A percentile compares a stretch with the other conserved stretches of the same genome.
These are phyloP conservation scores for Lunularia cruciata DNA, from an alignment of 225 moss, liverwort and hornwort genomes.

Conservation along the genomic window DNA sequence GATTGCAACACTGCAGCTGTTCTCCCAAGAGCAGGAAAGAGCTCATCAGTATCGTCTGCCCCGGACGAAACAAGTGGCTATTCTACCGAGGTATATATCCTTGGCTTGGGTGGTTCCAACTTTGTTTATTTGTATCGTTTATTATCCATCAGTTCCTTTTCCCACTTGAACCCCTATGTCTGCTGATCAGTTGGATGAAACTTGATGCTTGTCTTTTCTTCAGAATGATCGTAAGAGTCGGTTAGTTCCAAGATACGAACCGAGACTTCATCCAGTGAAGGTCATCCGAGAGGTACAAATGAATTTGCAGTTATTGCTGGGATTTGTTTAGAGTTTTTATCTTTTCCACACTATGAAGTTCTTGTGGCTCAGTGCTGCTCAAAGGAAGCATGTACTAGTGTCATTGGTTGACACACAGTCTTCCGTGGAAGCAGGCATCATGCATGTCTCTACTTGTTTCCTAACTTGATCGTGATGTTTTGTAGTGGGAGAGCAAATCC, in stretches of 20 bases:
- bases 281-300: slow-evolving; percentile 69
- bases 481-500: slow-evolving; percentile 83
- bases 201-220: background rate
- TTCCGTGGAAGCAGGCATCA: background rate
- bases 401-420: too few species aligned
- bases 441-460: background rate
- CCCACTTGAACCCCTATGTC: background rate
- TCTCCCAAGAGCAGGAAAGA: slow-evolving; percentile 10
- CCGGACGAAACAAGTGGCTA: slow-evolving; percentile 21
- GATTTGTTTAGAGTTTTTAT: too few species aligned
- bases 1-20: slow-evolving; percentile 19
- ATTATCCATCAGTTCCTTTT: too few species aligned
- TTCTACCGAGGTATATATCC: slow-evolving; percentile 19
- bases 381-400: too few species aligned
- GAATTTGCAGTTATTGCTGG: too few species aligned
- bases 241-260: slow-evolving; percentile 65
- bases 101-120: too few species aligned
- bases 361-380: background rate
- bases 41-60: slow-evolving; percentile 22
- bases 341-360: background rate
- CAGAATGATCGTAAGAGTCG: slow-evolving; percentile 32
- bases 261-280: slow-evolving; percentile 73
- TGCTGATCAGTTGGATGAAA: background rate
- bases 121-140: too few species aligned
- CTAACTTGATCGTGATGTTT: slow-evolving; percentile 6